phyloP scores from a whole-genome alignment of 2,329 filamentous ascomycete species.

The Aureobasidium namibiae region DNA sequence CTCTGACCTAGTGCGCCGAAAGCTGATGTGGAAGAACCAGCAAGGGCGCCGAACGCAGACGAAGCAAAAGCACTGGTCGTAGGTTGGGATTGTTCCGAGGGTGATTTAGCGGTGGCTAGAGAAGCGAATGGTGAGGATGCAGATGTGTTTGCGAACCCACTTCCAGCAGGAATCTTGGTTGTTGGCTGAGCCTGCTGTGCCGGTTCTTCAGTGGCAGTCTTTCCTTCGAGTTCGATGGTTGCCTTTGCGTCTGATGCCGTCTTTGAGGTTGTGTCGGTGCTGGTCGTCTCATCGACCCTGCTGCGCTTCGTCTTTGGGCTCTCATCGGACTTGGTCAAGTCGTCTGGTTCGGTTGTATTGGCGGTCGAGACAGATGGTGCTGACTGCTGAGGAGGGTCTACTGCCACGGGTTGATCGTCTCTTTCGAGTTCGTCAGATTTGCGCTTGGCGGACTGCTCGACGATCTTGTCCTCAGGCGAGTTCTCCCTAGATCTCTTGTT shows the following conservation, averaged over 20 bases:
- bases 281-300: conserved; percentile 24
- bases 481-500: conserved; percentile 42
- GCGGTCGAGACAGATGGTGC: conserved; percentile 13
- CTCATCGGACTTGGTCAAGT: conserved; percentile 20
- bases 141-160: conserved; percentile 39
- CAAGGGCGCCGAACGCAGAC: conserved; percentile 38
- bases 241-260: conserved; percentile 12
- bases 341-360: conserved; percentile 10
- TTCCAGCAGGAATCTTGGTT: conserved; percentile 26
- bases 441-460: conserved; percentile 24
- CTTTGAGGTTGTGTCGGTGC: not conserved
- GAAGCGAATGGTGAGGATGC: conserved; percentile 41
- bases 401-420: not conserved
- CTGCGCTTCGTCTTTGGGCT: conserved; percentile 45
- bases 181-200: conserved; percentile 12
- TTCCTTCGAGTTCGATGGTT: conserved; percentile 14
- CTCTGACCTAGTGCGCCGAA: conserved; percentile 27
- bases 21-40: conserved; percentile 29
- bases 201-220: conserved; percentile 21
- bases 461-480: conserved; percentile 25
- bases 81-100: conserved; percentile 29
- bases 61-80: conserved; percentile 41
- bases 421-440: conserved; percentile 21
- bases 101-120: conserved; percentile 30
- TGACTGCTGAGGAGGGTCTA: conserved; percentile 7